Evolutionary conservation across 23 red algal genomes (phyloP).

Genomic region (Gracilaria vermiculophylla): DNA sequence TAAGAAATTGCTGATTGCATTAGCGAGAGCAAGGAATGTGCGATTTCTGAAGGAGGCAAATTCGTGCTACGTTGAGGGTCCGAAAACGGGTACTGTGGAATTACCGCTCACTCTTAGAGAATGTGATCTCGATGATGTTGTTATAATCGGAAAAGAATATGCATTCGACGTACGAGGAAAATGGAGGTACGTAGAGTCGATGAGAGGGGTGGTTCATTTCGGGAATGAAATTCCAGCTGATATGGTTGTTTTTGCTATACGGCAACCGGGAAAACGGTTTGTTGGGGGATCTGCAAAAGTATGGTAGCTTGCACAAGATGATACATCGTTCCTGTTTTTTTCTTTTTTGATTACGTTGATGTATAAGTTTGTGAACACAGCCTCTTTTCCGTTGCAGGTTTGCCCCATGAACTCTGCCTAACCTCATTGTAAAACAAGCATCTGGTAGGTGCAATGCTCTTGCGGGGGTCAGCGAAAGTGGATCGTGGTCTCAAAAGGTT

Average conservation of each 20-base stretch:
- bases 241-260: background rate
- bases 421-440: too few species aligned
- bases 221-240: constrained; percentile 6
- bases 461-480: too few species aligned
- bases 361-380: too few species aligned
- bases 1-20: background rate
- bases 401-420: too few species aligned
- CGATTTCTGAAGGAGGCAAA: constrained; percentile 6
- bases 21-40: constrained; percentile 1
- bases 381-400: too few species aligned
- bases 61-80: background rate
- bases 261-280: background rate
- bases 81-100: constrained; percentile 20
- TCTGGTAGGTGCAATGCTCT: too few species aligned
- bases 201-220: constrained; percentile 8
- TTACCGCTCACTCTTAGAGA: background rate
- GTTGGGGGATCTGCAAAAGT: background rate
- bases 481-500: too few species aligned
- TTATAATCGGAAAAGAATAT: constrained; percentile 3
- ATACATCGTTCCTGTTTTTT: too few species aligned
- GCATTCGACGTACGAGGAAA: background rate
- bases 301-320: background rate
- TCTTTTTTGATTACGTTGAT: background rate
- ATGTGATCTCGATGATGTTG: constrained; percentile 9
- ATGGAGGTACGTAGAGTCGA: constrained; percentile 13